Percentiles rank a stretch among this genome's conserved stretches.
Evolutionary conservation across 768 basidiomycete genomes (phyloP).

Genomic region (Phlebiopsis gigantea): DNA sequence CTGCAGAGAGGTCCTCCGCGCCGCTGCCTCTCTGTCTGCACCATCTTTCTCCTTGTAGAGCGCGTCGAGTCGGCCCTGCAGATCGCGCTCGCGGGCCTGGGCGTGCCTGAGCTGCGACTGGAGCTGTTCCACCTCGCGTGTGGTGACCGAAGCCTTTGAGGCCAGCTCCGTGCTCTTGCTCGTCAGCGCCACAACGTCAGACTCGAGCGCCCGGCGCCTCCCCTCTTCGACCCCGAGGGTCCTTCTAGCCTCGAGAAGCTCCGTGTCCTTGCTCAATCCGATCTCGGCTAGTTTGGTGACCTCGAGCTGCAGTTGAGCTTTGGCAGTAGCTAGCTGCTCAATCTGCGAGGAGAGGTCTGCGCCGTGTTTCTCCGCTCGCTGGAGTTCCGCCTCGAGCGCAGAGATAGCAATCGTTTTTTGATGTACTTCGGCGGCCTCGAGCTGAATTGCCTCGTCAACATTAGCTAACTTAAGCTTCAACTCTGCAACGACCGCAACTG

Average conservation of each 20-base stretch:
- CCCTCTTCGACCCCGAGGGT: constrained; percentile 7
- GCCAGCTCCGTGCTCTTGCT: not conserved
- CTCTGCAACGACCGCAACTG: not conserved
- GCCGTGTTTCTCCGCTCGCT: not conserved
- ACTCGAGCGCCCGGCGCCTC: not conserved
- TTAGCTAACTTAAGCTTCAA: not conserved
- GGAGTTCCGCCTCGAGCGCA: constrained; percentile 8
- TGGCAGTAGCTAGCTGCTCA: not conserved
- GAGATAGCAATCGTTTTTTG: constrained; percentile 2
- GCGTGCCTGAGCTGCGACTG: not conserved
- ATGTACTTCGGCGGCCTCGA: not conserved
- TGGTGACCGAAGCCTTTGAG: not conserved
- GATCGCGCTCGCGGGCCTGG: not conserved
- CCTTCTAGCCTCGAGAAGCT: constrained; percentile 21
- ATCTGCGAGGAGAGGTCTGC: constrained; percentile 5
- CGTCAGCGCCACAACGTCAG: not conserved
- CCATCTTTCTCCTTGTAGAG: not conserved
- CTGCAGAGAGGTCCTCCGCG: not conserved
- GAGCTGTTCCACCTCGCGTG: not conserved
- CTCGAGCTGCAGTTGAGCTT: constrained; percentile 5
- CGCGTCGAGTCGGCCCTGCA: not conserved
- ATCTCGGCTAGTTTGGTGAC: constrained; percentile 8
- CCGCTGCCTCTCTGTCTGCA: not conserved
- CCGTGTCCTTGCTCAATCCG: constrained; percentile 21
- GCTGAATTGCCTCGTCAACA: not conserved